Evolutionary conservation across 768 basidiomycete species (phyloP).

Genomic region (Hygrophorus pudorinus): DNA sequence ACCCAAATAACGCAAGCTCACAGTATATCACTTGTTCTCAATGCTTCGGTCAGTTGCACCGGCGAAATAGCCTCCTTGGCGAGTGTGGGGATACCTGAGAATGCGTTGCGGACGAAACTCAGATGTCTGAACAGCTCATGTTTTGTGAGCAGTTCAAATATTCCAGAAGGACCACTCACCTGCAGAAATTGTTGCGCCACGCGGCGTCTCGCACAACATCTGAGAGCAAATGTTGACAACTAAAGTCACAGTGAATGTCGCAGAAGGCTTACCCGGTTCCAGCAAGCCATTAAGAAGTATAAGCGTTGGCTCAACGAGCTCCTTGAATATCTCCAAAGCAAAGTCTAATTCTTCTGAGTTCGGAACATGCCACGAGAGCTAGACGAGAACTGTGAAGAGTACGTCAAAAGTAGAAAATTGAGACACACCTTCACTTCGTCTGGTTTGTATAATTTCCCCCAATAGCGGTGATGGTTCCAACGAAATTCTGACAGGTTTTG

Average conservation of each 20-base stretch:
- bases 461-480: conserved; percentile 57
- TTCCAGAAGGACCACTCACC: conserved; percentile 28
- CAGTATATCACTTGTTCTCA: conserved; percentile 59
- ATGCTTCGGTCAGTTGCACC: conserved; percentile 34
- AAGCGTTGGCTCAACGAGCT: conserved; percentile 57
- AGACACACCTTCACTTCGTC: conserved; percentile 56
- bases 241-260: conserved; percentile 1
- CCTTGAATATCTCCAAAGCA: conserved; percentile 55
- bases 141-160: background rate
- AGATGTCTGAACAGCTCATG: conserved; percentile 35
- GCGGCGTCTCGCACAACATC: conserved; percentile 41
- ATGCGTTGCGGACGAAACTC: conserved; percentile 64
- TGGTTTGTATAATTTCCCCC: conserved; percentile 70
- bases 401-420: background rate
- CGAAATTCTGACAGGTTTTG: conserved; percentile 43
- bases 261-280: conserved; percentile 30
- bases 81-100: conserved; percentile 64
- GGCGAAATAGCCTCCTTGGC: conserved; percentile 41
- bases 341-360: conserved; percentile 63
- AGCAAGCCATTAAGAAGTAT: conserved; percentile 46
- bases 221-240: conserved; percentile 11
- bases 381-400: conserved; percentile 1
- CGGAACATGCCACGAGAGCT: conserved; percentile 78
- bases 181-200: conserved; percentile 85
- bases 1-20: conserved; percentile 22